These are phyloP conservation scores for Boletellus sp. DNA, from an alignment of 768 basidiomycete genomes.

Conservation along the genomic window DNA sequence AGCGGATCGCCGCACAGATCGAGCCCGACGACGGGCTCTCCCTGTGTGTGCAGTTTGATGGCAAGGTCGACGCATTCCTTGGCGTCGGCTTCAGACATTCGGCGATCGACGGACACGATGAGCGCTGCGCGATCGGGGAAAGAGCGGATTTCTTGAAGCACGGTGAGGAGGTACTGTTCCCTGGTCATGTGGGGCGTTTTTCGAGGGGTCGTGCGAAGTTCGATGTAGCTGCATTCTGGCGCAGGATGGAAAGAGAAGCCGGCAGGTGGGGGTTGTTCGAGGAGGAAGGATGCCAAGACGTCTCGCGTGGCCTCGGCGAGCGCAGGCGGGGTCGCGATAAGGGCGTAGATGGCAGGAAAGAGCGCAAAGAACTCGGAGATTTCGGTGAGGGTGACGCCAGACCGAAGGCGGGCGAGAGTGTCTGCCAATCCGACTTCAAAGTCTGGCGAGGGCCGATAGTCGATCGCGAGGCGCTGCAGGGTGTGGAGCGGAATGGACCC, in stretches of 20 bases:
- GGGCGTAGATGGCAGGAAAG: slow-evolving; percentile 75
- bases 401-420: slow-evolving; percentile 41
- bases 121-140: slow-evolving; percentile 55
- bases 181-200: slow-evolving; percentile 55
- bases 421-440: slow-evolving; percentile 37
- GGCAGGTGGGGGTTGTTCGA: slow-evolving; percentile 16
- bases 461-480: slow-evolving; percentile 58
- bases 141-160: slow-evolving; percentile 61
- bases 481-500: slow-evolving; percentile 72
- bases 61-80: slow-evolving; percentile 58
- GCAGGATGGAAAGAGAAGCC: slow-evolving; percentile 30
- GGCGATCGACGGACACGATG: slow-evolving; percentile 73
- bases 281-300: slow-evolving; percentile 64
- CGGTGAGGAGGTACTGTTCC: slow-evolving; percentile 57
- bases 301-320: slow-evolving; percentile 55
- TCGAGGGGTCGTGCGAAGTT: slow-evolving; percentile 80
- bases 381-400: slow-evolving; percentile 42
- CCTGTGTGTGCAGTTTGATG: slow-evolving; percentile 47
- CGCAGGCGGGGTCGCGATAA: slow-evolving; percentile 59
- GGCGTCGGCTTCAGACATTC: slow-evolving; percentile 52
- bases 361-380: slow-evolving; percentile 71
- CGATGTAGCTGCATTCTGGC: slow-evolving; percentile 68
- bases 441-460: slow-evolving; percentile 28
- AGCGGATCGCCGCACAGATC: slow-evolving; percentile 79
- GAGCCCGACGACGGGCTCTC: slow-evolving; percentile 67